Conservation (phyloP, 1,284 basidiomycete genomes). For the Melanopsichium pennsylvanicum region DNA sequence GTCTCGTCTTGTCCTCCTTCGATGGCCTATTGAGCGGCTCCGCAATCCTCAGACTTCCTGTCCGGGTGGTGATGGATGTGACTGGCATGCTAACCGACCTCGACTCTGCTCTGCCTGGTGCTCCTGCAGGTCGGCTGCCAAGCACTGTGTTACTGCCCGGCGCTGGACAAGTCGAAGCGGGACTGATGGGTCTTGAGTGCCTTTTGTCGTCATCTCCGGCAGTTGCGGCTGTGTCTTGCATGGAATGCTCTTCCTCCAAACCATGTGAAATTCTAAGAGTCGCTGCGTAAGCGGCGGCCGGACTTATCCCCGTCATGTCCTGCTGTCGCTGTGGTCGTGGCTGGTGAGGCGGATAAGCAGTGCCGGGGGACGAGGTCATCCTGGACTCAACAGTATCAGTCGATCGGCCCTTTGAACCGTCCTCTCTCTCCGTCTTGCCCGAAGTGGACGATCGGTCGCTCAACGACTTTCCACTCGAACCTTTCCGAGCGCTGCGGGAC, state of each 20-base stretch:
- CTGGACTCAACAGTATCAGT: too few species aligned
- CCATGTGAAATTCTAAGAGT: conserved; percentile 19
- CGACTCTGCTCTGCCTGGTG: conserved; percentile 1
- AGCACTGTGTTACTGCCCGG: too few species aligned
- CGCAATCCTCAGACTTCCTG: conserved; percentile 21
- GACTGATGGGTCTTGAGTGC: conserved; percentile 19
- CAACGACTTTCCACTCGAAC: conserved; percentile 10
- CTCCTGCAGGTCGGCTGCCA: not conserved
- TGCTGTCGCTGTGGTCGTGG: too few species aligned
- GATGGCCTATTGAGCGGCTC: conserved; percentile 14
- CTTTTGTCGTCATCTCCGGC: not conserved
- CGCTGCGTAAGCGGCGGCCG: conserved; percentile 28
- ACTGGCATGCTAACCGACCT: conserved; percentile 32
- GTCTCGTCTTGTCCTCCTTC: conserved; percentile 1
- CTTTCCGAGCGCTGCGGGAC: conserved; percentile 8
- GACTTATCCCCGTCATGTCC: conserved; percentile 3
- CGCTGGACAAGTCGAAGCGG: too few species aligned
- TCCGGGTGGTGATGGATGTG: not conserved
- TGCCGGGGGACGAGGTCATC: not conserved
- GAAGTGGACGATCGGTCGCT: conserved; percentile 16
- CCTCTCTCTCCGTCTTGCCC: conserved; percentile 14
- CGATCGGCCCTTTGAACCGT: not conserved
- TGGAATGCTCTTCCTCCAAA: conserved; percentile 13
- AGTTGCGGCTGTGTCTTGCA: not conserved
- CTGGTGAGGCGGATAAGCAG: not conserved